These are phyloP conservation scores for Diaporthe longicolla DNA, from an alignment of 2,329 filamentous ascomycete species.

Conservation along the genomic window DNA sequence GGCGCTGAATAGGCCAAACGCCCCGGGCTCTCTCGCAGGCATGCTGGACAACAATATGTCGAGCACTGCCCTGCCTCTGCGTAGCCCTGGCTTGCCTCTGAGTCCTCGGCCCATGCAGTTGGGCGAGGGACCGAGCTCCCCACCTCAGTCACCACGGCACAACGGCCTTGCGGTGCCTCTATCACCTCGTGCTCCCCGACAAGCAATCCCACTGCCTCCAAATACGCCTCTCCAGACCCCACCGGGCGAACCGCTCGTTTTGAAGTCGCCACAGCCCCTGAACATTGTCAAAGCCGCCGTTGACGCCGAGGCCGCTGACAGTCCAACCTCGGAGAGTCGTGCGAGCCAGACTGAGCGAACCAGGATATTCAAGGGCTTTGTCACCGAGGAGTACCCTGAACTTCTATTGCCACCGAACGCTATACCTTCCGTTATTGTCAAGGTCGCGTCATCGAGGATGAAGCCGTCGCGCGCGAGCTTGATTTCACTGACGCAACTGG, in stretches of 20 bases:
- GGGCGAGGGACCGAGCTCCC: constrained; percentile 69
- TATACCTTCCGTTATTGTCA: constrained; percentile 86
- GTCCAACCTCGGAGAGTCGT: constrained; percentile 52
- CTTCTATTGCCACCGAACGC: constrained; percentile 90
- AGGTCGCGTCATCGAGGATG: constrained; percentile 94
- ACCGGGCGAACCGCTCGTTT: constrained; percentile 51
- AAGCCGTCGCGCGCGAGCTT: constrained; percentile 91
- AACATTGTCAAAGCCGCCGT: constrained; percentile 55
- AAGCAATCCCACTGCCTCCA: constrained; percentile 79
- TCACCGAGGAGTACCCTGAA: constrained; percentile 89
- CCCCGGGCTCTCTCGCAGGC: constrained; percentile 61
- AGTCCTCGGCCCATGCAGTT: constrained; percentile 71
- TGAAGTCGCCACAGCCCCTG: constrained; percentile 59
- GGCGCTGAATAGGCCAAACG: constrained; percentile 54
- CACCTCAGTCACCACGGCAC: constrained; percentile 78
- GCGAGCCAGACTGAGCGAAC: constrained; percentile 58
- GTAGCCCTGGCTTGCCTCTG: constrained; percentile 72
- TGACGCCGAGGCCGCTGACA: constrained; percentile 44
- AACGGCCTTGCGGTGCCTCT: constrained; percentile 53
- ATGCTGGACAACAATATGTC: constrained; percentile 58
- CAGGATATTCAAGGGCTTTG: constrained; percentile 80
- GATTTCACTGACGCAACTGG: constrained; percentile 81
- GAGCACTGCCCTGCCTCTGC: constrained; percentile 59
- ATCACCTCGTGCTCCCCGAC: constrained; percentile 81
- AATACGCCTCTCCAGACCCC: constrained; percentile 77